Evolutionary conservation across 177 flowering plant genomes (phyloP), one percentile per base, ranked within the genome.

Genomic region (Telopea speciosissima): DNA sequence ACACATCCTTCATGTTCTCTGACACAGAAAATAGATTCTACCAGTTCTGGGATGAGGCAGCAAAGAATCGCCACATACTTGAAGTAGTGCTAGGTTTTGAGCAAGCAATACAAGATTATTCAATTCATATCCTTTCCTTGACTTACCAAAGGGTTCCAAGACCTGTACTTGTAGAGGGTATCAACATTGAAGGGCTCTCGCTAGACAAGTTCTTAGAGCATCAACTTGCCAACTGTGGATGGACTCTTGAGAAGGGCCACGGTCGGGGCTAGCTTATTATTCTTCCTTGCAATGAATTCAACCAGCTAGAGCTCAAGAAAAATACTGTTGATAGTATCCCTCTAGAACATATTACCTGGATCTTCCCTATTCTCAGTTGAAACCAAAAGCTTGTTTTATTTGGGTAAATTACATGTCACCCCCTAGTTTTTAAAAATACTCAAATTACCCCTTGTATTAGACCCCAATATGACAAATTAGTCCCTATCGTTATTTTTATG

Each of bases 1-100:
- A n/a, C n/a, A n/a, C n/a, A n/a, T n/a, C n/a, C n/a, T n/a, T n/a
- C n/a, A n/a, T n/a, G n/a, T n/a, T n/a, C n/a, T n/a, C n/a, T n/a
- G n/a, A n/a, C n/a, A n/a, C n/a, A n/a, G n/a, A n/a, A n/a, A n/a
- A n/a, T n/a, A 83, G 88, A 56, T 88, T 88, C 76, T 80, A 78
- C 26, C 87, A 85, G 67, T 90, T 90, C 76, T 90, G 92, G 95
- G 92, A 86, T 78, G 95, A 90, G 80, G 92, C 90, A 25, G 83
- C 95, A 28, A 90, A 87, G 80, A 85, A 74, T 72, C 88, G 89
- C 26, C 86, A 90, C 75, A 79, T 88, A 60, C 80, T 90, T 63
- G 95, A 90, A 75, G 84, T 79, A 73, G 89, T 88, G 45, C 90
- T 91, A 95, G 97, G 97, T 78, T 95, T 95, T 80, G 97, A 96